phyloP scores from a whole-genome alignment of 1,284 basidiomycete genomes.

The Taiwanofungus camphoratus region DNA sequence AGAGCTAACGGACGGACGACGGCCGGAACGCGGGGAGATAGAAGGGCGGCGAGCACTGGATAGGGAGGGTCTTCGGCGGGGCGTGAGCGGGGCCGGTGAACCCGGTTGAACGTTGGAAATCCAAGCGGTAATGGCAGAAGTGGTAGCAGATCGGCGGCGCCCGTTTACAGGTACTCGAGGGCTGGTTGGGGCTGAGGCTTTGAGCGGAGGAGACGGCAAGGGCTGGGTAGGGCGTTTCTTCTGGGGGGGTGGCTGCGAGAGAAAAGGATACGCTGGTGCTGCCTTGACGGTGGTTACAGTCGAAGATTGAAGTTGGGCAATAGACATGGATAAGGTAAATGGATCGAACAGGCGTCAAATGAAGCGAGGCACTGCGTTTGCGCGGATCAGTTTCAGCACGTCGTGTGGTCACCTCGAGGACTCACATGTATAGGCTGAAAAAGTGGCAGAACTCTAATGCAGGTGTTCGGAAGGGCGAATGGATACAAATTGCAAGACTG shows the following conservation, averaged over 20 bases:
- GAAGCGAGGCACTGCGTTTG: constrained; percentile 5
- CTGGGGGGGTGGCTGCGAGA: constrained; percentile 28
- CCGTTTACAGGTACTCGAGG: constrained; percentile 30
- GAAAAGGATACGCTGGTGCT: constrained; percentile 26
- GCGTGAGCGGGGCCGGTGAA: constrained; percentile 44
- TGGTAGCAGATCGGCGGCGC: constrained; percentile 30
- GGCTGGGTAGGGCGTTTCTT: constrained; percentile 30
- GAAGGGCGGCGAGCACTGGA: constrained; percentile 32
- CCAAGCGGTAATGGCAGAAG: constrained; percentile 43
- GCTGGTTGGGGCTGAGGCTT: constrained; percentile 21
- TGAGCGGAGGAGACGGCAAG: constrained; percentile 22
- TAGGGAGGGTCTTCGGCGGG: constrained; percentile 21
- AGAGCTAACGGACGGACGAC: constrained; percentile 32
- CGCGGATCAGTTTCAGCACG: constrained; percentile 9
- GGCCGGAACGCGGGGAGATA: constrained; percentile 20
- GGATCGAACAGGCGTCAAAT: neutral
- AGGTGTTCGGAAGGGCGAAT: neutral
- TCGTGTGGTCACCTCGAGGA: too few relatives aligned
- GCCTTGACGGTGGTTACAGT: constrained; percentile 6
- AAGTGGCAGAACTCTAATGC: constrained; percentile 8
- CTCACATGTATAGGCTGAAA: constrained; percentile 11
- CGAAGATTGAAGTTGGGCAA: constrained; percentile 10
- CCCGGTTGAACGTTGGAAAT: constrained; percentile 60
- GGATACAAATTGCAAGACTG: constrained; percentile 1
- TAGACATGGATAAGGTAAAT: constrained; percentile 19